Conservation (phyloP, 192 early-diverging fungal genomes). For the Podila minutissima region DNA sequence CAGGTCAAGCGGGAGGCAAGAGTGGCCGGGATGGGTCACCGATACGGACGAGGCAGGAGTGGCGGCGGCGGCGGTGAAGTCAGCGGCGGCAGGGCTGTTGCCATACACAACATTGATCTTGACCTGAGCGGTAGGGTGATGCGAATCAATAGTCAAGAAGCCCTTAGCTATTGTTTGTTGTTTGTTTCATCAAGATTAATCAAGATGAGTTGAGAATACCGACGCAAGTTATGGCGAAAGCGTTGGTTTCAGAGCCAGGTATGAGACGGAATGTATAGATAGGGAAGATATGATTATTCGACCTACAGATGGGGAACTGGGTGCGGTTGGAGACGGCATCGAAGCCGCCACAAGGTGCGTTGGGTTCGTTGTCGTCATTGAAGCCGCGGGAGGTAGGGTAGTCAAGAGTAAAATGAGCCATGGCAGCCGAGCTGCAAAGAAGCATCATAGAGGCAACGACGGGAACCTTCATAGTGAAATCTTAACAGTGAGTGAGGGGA, state of each 20-base stretch:
- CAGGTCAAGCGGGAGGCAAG: conserved; percentile 54
- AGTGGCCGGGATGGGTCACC: conserved; percentile 40
- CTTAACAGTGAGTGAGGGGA: not conserved
- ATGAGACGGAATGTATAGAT: no score
- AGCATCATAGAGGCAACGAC: conserved; percentile 32
- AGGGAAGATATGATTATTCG: not conserved
- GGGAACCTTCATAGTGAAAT: conserved; percentile 25
- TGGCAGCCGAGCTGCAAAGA: conserved; percentile 41
- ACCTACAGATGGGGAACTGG: conserved; percentile 57
- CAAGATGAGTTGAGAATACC: no score
- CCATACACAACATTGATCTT: conserved; percentile 52
- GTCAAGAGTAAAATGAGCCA: conserved; percentile 59
- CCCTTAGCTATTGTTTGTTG: conserved; percentile 28
- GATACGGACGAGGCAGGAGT: conserved; percentile 25
- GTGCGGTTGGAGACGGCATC: conserved; percentile 44
- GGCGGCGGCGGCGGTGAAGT: conserved; percentile 43
- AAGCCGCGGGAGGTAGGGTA: conserved; percentile 60
- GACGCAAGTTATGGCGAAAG: no score
- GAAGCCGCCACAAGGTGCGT: conserved; percentile 62
- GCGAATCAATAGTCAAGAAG: conserved; percentile 56
- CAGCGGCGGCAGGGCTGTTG: conserved; percentile 52
- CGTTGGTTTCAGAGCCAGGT: no score
- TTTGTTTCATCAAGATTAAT: not conserved
- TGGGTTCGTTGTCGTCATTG: conserved; percentile 52
- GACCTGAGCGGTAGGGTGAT: conserved; percentile 50